Evolutionary conservation across 2,329 filamentous ascomycete genomes (phyloP), one percentile per base, ranked within the genome.

Genomic region (Botrytis tulipae): DNA sequence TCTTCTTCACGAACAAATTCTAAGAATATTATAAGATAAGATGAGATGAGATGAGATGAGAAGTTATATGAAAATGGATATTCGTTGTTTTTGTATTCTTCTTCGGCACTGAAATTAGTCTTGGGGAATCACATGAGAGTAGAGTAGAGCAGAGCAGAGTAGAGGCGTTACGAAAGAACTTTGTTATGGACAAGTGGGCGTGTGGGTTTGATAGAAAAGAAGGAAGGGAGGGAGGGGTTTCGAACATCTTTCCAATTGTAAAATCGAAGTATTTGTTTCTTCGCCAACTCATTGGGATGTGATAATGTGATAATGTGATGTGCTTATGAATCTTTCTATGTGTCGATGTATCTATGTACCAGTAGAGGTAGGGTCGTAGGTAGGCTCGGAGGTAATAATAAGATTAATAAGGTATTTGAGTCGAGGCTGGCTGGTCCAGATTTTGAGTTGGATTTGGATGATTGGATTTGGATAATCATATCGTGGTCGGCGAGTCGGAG

Each of bases 61-160:
- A 37, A 18, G 60, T 62, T 62, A 42, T 62, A 61, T 61, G 35
- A n/a, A 61, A 61, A 60, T 60, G 35, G 60, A 62, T n/a, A n/a
- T 62, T 62, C 35, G 25, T 40, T 62, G 35, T 40, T 40, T n/a
- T 62, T 40, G 60, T 42, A 9, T 61, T n/a, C 35, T 40, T 61
- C 5, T 60, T 35, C 12, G 9, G 32, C 12, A 14, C 29, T 59
- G 54, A 32, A 37, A 60, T 32, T 37, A 60, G 9, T 20, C 1
- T 22, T 22, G 20, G 20, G 32, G 32, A 60, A 60, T 22, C 18
- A 25, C 57, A 25, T 18, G 51, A 57, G n/a, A 57, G 51, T 18
- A 57, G 32, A 60, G 18, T 12, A 35, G 57, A 60, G 57, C 3
- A 35, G 29, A 35, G 54, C 10, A 32, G 32, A 60, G 57, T 32